Evolutionary conservation across 2,329 filamentous ascomycete species (phyloP), one percentile per base, ranked within the genome.

Genomic region (Apiospora aurea): DNA sequence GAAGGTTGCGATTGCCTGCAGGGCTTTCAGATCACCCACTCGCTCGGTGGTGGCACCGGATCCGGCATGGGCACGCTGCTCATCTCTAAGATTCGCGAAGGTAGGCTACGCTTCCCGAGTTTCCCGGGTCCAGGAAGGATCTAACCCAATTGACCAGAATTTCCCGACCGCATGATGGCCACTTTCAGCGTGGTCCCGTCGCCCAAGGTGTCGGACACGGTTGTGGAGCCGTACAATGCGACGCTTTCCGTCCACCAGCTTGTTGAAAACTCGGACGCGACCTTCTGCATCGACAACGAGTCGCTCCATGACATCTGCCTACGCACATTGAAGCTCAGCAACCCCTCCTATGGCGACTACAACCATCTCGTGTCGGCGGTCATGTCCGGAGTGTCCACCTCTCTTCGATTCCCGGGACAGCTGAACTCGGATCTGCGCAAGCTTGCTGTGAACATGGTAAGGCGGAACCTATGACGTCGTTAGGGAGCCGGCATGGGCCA

Each of bases 281-380:
- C 96, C 84, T 99, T 98, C 92, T 99, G 96, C 89, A 99, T 99
- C 85, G 96, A 99, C 86, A 99, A 99, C 90, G 96, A 99, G 91
- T 96, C 96, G 85, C 92, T 99, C 79, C 98, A 98, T 90, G 96
- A 98, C 83, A 99, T 99, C 82, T 98, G 96, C 94, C 98, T 98
- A 94, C 94, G 96, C 84, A 98, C 96, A 75, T 92, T 98, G 78
- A 99, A 99, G 94, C 94, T 98, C 83, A 93, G 92, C 83, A 96
- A 97, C 90, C 96, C 96, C 82, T 98, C 95, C 49, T 98, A 98
- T 86, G 96, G 96, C 84, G 96, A 99, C 87, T 89, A 98, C 80
- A 99, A 98, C 93, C 94, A 98, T 90, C 92, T 99, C 78, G 96
- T 98, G 83, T 98, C 96, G 75, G 96, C 96, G 79, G 96, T 99